Base-by-base conservation (phyloP, 495 filamentous ascomycete species). In the Hypomontagnella submonticulosa region DNA sequence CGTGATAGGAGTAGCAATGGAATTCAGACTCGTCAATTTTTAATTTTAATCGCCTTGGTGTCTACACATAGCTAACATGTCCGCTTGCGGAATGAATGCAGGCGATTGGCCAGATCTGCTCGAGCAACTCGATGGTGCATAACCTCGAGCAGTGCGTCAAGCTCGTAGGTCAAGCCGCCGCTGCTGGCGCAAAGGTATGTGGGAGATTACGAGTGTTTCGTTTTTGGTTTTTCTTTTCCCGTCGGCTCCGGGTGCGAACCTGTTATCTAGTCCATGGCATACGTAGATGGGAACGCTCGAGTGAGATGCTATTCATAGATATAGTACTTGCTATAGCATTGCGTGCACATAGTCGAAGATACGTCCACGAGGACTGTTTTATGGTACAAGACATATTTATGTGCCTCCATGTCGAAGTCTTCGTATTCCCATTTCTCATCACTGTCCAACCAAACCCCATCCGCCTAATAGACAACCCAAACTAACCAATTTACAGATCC, bases 41-140 rank as follows among this genome's bases (percentile, higher is more conserved):
- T n/a, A n/a, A n/a, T n/a, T n/a, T n/a, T n/a, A n/a, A n/a, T n/a
- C n/a, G 6, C 6, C 11, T 43, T 15, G 15, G 6, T 16, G 16
- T 8, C 15, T 43, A 57, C 20, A 48, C 27, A 7, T 9, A 40
- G 19, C 55, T 60, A 42, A 60, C 38, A 27, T 0, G 2, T 27
- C 23, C 23, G 2, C 23, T 27, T 27, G 23, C 6, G 23, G 23
- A 27, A 27, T 6, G 5, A 13, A 12, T 42, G 44, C 11, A 96
- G 92, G 92, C 92, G 41, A 84, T 97, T 23, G 92, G 92, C 20
- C 92, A 97, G 76, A 79, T 97, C 71, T 94, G 92, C 75, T 91
- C 91, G 20, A 94, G 90, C 62, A 84, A 89, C 46, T 89, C 82
- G 72, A 89, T 95, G 82, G 76, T 84, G 60, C 82, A 91, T 70